A percentile compares a stretch with the other conserved stretches of the same genome.
Conservation (phyloP, 2,329 filamentous ascomycete genomes). For the Curvularia sp. region DNA sequence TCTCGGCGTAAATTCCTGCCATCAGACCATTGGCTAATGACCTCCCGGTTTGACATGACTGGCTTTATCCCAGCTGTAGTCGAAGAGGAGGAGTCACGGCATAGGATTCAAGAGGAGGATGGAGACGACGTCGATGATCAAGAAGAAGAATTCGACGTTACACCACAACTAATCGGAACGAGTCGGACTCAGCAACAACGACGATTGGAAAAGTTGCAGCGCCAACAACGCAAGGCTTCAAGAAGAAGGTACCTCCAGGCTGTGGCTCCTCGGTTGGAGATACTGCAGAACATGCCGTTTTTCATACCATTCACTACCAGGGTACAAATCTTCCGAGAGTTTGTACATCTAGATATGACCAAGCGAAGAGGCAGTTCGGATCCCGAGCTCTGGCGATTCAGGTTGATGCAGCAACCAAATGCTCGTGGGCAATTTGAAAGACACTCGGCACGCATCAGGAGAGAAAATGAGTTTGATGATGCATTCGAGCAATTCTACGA, state of each 20-base stretch:
- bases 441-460: conserved; percentile 78
- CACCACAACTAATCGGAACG: conserved; percentile 59
- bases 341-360: conserved; percentile 82
- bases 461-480: conserved; percentile 82
- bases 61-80: conserved; percentile 88
- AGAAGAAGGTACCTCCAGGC: conserved; percentile 76
- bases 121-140: conserved; percentile 61
- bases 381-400: conserved; percentile 76
- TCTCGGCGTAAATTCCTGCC: conserved; percentile 86
- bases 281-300: conserved; percentile 95
- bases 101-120: conserved; percentile 70
- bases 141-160: conserved; percentile 51
- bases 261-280: conserved; percentile 85
- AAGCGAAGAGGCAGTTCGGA: conserved; percentile 75
- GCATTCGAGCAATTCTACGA: conserved; percentile 84
- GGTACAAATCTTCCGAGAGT: conserved; percentile 91
- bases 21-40: conserved; percentile 93
- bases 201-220: conserved; percentile 67
- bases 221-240: conserved; percentile 70
- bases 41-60: conserved; percentile 82
- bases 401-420: conserved; percentile 50
- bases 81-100: conserved; percentile 79
- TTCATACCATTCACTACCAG: conserved; percentile 91
- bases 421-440: conserved; percentile 50
- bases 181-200: conserved; percentile 68